A percentile compares a stretch with the other conserved stretches of the same genome.
These are phyloP conservation scores for Bryoerythrophyllum caledonicum DNA, from an alignment of 225 moss, liverwort and hornwort genomes.

Conservation along the genomic window DNA sequence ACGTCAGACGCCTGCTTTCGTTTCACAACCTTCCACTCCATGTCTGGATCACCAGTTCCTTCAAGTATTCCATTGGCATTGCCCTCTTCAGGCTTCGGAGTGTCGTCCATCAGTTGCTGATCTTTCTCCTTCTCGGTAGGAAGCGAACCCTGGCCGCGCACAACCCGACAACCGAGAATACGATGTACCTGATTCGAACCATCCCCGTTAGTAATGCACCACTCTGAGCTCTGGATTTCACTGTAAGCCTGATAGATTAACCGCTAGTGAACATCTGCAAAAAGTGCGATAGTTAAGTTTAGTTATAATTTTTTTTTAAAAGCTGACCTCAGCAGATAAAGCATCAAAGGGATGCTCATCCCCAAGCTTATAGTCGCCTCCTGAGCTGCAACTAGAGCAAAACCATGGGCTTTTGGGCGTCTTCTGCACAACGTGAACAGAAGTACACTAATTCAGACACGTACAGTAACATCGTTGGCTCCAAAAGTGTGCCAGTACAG, in stretches of 20 bases:
- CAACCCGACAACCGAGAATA: conserved; percentile 84
- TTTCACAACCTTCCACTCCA: conserved; percentile 63
- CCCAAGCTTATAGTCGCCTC: conserved; percentile 46
- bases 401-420: conserved; percentile 59
- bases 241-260: neutral
- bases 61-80: conserved; percentile 20
- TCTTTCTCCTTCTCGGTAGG: conserved; percentile 9
- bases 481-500: neutral
- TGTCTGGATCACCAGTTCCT: conserved; percentile 27
- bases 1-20: conserved; percentile 24
- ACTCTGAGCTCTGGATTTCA: neutral
- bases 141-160: neutral
- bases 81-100: conserved; percentile 16
- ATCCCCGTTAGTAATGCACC: conserved; percentile 9
- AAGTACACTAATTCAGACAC: neutral
- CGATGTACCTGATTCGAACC: conserved; percentile 68
- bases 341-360: conserved; percentile 33
- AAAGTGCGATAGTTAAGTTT: neutral
- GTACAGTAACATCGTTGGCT: neutral
- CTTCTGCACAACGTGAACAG: conserved; percentile 43
- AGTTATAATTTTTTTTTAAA: neutral
- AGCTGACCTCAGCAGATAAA: conserved; percentile 43
- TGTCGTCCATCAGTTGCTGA: conserved; percentile 9
- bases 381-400: conserved; percentile 68
- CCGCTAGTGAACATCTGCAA: neutral